These are phyloP conservation scores for Puya raimondii DNA, from an alignment of 176 grass and related monocot genomes.

Conservation along the genomic window DNA sequence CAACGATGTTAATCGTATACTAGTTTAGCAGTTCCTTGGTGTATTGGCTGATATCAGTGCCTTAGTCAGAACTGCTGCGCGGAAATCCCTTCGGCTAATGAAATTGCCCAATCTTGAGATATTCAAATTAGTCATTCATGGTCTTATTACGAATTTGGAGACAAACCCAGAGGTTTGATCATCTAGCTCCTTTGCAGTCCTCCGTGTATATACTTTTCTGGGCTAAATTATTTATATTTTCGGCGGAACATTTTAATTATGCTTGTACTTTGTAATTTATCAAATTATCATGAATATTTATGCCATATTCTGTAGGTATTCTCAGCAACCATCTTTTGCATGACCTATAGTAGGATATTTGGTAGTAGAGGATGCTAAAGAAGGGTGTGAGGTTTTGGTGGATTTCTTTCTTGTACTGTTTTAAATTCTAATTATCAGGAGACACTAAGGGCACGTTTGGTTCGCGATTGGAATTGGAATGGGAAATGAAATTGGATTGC, in stretches of 20 bases:
- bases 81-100: constrained; percentile 50
- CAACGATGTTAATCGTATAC: constrained; percentile 14
- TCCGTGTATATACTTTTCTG: background rate
- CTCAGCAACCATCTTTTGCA: background rate
- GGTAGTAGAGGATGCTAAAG: too few species aligned
- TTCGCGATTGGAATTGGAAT: too few species aligned
- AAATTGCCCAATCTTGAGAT: constrained; percentile 64
- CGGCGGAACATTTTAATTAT: background rate
- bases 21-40: constrained; percentile 61
- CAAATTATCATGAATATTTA: background rate
- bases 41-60: constrained; percentile 58
- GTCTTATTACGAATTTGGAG: constrained; percentile 59
- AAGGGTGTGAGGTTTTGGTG: too few species aligned
- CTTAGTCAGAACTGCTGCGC: constrained; percentile 38
- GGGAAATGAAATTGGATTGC: too few species aligned
- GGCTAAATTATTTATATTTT: background rate
- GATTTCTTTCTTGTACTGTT: too few species aligned
- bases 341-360: background rate
- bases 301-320: background rate
- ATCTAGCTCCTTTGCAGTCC: background rate
- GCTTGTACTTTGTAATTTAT: constrained; percentile 1
- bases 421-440: too few species aligned
- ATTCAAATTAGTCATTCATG: constrained; percentile 64
- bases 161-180: constrained; percentile 70
- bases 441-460: too few species aligned